Evolutionary conservation across 495 filamentous ascomycete species (phyloP).

Genomic region (Lentithecium fluviatile): DNA sequence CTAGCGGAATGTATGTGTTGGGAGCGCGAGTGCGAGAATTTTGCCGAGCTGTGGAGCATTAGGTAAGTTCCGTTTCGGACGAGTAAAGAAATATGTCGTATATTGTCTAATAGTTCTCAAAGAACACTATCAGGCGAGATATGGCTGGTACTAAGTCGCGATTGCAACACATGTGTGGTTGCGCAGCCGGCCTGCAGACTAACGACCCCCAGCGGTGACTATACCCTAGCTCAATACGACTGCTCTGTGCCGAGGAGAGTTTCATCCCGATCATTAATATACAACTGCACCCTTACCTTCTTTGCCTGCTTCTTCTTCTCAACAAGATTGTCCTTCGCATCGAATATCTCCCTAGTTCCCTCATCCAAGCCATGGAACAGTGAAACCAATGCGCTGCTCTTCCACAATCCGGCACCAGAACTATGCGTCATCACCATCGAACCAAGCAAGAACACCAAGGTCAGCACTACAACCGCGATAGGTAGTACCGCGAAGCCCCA

Average conservation of each 20-base stretch:
- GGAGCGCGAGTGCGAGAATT: too few relatives aligned
- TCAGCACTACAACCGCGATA: constrained; percentile 13
- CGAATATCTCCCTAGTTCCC: not conserved
- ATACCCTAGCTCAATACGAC: too few relatives aligned
- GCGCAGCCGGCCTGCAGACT: too few relatives aligned
- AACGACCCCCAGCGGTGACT: too few relatives aligned
- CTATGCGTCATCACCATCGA: not conserved
- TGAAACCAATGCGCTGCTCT: not conserved
- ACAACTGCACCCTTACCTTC: not conserved
- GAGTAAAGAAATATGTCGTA: too few relatives aligned
- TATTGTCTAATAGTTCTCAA: too few relatives aligned
- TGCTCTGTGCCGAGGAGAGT: not conserved
- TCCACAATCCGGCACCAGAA: not conserved
- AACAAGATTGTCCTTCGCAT: not conserved
- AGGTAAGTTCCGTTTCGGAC: too few relatives aligned
- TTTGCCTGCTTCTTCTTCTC: not conserved
- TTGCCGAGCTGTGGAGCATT: too few relatives aligned
- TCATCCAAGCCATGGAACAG: not conserved
- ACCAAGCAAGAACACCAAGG: not conserved
- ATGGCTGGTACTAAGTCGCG: too few relatives aligned
- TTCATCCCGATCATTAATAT: not conserved
- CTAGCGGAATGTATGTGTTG: too few relatives aligned
- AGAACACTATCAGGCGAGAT: too few relatives aligned
- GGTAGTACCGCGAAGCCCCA: constrained; percentile 30
- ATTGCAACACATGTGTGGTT: too few relatives aligned